phyloP scores from a whole-genome alignment of 805 yeast species.

The Spencermartinsiella europaea region DNA sequence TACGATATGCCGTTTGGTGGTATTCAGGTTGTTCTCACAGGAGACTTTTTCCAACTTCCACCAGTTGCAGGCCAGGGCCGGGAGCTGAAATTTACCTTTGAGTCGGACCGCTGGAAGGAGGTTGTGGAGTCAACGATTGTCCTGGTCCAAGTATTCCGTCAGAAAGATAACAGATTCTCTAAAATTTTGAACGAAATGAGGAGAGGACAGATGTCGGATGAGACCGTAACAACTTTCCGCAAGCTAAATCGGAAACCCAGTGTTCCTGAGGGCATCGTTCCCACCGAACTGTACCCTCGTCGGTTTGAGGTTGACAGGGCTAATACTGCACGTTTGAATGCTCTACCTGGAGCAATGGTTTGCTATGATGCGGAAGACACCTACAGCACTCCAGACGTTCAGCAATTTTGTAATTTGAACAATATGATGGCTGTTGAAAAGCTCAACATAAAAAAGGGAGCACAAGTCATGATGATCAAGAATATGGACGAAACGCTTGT shows the following conservation, averaged over 20 bases:
- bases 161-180: slow-evolving; percentile 67
- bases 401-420: slow-evolving; percentile 41
- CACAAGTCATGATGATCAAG: slow-evolving; percentile 92
- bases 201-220: slow-evolving; percentile 55
- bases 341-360: slow-evolving; percentile 44
- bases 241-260: slow-evolving; percentile 49
- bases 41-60: slow-evolving; percentile 96
- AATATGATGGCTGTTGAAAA: slow-evolving; percentile 66
- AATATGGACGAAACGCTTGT: slow-evolving; percentile 74
- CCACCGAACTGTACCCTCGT: slow-evolving; percentile 87
- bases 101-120: slow-evolving; percentile 62
- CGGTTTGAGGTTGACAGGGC: slow-evolving; percentile 79
- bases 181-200: slow-evolving; percentile 77
- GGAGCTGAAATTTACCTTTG: slow-evolving; percentile 61
- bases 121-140: slow-evolving; percentile 62
- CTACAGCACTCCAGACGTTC: slow-evolving; percentile 23
- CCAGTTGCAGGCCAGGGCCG: slow-evolving; percentile 52
- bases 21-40: slow-evolving; percentile 79
- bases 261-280: slow-evolving; percentile 71
- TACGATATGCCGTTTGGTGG: slow-evolving; percentile 80
- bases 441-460: slow-evolving; percentile 68
- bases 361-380: slow-evolving; percentile 47
- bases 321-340: slow-evolving; percentile 48
- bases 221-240: slow-evolving; percentile 45
- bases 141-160: slow-evolving; percentile 80